These are phyloP conservation scores for Hawksworthiomyces lignivorus DNA, from an alignment of 2,329 filamentous ascomycete species.

Conservation along the genomic window DNA sequence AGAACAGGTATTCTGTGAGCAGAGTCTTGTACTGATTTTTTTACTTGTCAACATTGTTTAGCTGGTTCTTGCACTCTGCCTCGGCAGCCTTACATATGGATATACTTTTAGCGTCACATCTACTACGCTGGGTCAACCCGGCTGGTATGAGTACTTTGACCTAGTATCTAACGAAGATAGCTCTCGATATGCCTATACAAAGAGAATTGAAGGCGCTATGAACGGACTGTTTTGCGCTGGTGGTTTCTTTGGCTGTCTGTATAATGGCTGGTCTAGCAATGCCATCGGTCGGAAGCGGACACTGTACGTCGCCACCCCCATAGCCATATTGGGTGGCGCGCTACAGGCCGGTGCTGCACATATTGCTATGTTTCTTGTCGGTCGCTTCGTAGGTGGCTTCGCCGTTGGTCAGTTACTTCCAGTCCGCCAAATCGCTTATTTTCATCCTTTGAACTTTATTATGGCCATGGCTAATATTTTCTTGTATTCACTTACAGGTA, in stretches of 20 bases:
- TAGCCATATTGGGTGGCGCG: slow-evolving; percentile 6
- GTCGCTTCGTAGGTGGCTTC: slow-evolving; percentile 33
- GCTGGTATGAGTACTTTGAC: slow-evolving; percentile 8
- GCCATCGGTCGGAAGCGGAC: slow-evolving; percentile 6
- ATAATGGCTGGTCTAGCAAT: slow-evolving; percentile 3
- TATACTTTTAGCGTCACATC: slow-evolving; percentile 6
- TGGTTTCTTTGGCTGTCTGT: slow-evolving; percentile 8
- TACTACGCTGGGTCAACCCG: slow-evolving; percentile 6
- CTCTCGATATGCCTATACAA: slow-evolving; percentile 1
- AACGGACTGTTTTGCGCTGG: slow-evolving; percentile 8
- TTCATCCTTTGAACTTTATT: too few relatives aligned
- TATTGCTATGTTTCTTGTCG: slow-evolving; percentile 15
- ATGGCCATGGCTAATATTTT: too few relatives aligned
- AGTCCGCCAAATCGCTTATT: too few relatives aligned
- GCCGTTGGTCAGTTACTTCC: slow-evolving; percentile 25
- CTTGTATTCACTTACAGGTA: too few relatives aligned
- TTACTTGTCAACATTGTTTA: neutral
- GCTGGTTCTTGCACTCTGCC: slow-evolving; percentile 1
- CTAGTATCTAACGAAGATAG: neutral
- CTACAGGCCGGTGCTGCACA: slow-evolving; percentile 15
- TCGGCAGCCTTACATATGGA: slow-evolving; percentile 3
- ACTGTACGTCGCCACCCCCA: slow-evolving; percentile 1
- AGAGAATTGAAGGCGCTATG: slow-evolving; percentile 7
- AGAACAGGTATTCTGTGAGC: too few relatives aligned
- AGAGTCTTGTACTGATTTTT: too few relatives aligned